Evolutionary conservation across 495 filamentous ascomycete genomes (phyloP).

Genomic region (Articulospora tetracladia): DNA sequence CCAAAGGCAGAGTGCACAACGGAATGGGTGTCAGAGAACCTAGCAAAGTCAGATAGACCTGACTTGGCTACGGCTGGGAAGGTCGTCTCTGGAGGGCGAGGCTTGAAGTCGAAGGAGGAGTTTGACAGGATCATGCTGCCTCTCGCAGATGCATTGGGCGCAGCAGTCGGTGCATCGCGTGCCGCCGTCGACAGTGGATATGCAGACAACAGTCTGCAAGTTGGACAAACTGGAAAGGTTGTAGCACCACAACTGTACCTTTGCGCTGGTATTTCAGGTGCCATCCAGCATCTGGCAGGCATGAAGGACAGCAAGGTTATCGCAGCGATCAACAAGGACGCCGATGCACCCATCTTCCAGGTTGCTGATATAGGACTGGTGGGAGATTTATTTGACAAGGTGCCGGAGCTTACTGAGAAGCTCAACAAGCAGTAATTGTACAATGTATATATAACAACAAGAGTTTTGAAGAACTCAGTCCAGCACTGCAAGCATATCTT

Average conservation of each 20-base stretch:
- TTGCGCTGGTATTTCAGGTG: conserved; percentile 91
- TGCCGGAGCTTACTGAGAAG: conserved; percentile 96
- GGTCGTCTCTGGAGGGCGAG: conserved; percentile 92
- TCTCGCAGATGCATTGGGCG: conserved; percentile 85
- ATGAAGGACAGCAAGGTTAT: conserved; percentile 99
- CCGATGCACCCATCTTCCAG: conserved; percentile 97
- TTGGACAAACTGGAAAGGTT: conserved; percentile 98
- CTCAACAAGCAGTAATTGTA: conserved; percentile 63
- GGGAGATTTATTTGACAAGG: conserved; percentile 91
- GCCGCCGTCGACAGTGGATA: conserved; percentile 97
- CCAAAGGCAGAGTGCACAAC: conserved; percentile 66
- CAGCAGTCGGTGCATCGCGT: conserved; percentile 89
- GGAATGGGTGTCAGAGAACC: conserved; percentile 92
- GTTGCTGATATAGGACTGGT: conserved; percentile 94
- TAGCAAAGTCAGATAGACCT: conserved; percentile 90
- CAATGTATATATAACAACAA: conserved; percentile 12
- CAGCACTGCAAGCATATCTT: conserved; percentile 77
- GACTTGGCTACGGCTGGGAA: conserved; percentile 82
- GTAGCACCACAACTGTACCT: conserved; percentile 95
- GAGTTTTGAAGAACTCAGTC: conserved; percentile 5
- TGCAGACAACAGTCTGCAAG: conserved; percentile 98
- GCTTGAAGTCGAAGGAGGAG: conserved; percentile 94
- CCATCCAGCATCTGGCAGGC: conserved; percentile 96
- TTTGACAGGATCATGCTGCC: conserved; percentile 91
- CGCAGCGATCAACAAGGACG: conserved; percentile 97